phyloP scores from a whole-genome alignment of 1,284 basidiomycete species.

The Naganishia sp. region DNA sequence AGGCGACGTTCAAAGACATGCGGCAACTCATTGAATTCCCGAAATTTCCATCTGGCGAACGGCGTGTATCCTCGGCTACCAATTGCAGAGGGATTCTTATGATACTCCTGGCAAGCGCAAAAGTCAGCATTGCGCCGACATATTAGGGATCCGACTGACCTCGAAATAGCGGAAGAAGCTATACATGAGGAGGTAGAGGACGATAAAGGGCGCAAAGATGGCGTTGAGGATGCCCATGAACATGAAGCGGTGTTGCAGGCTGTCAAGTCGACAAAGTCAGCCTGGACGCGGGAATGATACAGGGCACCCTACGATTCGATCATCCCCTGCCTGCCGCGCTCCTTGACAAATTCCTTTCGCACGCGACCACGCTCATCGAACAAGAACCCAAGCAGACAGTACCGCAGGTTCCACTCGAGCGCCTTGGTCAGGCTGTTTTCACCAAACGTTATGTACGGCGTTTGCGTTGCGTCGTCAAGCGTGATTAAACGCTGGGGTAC shows the following conservation, averaged over 20 bases:
- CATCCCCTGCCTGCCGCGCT: slow-evolving; percentile 40
- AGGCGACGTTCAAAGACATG: slow-evolving; percentile 86
- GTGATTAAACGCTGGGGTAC: slow-evolving; percentile 37
- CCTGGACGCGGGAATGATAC: background rate
- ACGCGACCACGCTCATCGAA: slow-evolving; percentile 87
- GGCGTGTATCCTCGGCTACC: slow-evolving; percentile 89
- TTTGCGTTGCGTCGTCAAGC: slow-evolving; percentile 36
- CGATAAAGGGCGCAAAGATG: slow-evolving; percentile 93
- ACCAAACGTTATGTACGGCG: slow-evolving; percentile 48
- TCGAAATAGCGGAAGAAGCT: slow-evolving; percentile 99
- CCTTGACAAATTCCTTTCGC: slow-evolving; percentile 83
- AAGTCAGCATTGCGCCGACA: background rate
- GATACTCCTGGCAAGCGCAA: slow-evolving; percentile 77
- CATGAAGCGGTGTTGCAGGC: slow-evolving; percentile 79
- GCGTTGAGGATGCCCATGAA: slow-evolving; percentile 96
- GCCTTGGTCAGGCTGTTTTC: slow-evolving; percentile 70
- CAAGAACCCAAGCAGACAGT: slow-evolving; percentile 90
- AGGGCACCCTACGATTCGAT: slow-evolving; percentile 9
- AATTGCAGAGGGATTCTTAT: slow-evolving; percentile 94
- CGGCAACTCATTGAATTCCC: slow-evolving; percentile 97
- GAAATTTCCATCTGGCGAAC: slow-evolving; percentile 96
- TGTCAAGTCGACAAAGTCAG: slow-evolving; percentile 46
- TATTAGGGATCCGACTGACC: slow-evolving; percentile 56
- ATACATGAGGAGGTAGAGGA: slow-evolving; percentile 93
- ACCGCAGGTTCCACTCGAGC: slow-evolving; percentile 93